Evolutionary conservation across 257 asterid species (phyloP), one percentile per base, ranked within the genome.

Genomic region (Salvia hispanica): DNA sequence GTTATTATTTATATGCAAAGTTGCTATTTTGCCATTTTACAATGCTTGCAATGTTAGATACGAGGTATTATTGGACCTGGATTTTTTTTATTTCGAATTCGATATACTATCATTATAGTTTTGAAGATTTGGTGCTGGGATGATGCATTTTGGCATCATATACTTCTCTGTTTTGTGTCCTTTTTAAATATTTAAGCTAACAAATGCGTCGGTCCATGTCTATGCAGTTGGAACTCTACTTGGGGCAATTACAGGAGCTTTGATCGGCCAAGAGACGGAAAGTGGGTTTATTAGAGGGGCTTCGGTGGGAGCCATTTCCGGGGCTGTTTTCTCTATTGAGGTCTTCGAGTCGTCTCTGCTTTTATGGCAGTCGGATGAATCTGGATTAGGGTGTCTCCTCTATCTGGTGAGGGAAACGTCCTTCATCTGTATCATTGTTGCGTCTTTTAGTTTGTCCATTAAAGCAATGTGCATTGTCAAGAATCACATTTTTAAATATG

Each of bases 241-340:
- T 71, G 99, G 99, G 66, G 99, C 99, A 37, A 76, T 94, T 83
- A 94, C 99, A 0, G 97, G 99, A 64, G 99, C 97, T 8, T 74
- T 94, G 79, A 94, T 94, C 44, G 99, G 99, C 43, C 97, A 94
- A 81, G 99, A 94, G 66, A 91, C 97, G 0, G 97, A 94, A 72
- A 94, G 99, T 56, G 96, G 97, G 21, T 94, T 94, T 69, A 84
- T 94, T 56, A 85, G 99, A 78, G 99, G 99, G 58, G 97, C 99
- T 71, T 95, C 95, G 0, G 92, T 91, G 11, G 99, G 99, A 62
- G 99, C 99, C 57, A 94, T 94, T 60, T 91, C 99, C 4, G 97
- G 99, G 46, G 99, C 96, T 68, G 97, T 94, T 80, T 94, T 94
- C 87, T 91, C 99, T 12, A 89, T 94, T 55, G 97, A 94, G 85